These are phyloP conservation scores for Fusarium guadeloupense DNA, from an alignment of 2,329 filamentous ascomycete genomes.

Conservation along the genomic window DNA sequence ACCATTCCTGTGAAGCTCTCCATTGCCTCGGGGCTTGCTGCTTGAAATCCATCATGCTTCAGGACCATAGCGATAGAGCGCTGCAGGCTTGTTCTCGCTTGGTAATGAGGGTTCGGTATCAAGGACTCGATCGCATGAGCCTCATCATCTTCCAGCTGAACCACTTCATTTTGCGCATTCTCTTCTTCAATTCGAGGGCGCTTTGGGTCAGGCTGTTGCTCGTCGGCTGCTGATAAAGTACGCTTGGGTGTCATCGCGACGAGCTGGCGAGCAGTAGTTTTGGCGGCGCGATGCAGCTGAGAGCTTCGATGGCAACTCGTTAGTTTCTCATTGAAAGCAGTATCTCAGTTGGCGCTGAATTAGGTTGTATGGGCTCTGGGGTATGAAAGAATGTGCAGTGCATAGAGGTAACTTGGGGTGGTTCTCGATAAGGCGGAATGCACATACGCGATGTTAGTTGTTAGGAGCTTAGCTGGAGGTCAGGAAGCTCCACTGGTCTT, in stretches of 20 bases:
- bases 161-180: neutral
- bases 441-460: slow-evolving; percentile 1
- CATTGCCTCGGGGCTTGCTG: slow-evolving; percentile 64
- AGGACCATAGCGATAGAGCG: slow-evolving; percentile 66
- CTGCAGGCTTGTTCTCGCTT: slow-evolving; percentile 54
- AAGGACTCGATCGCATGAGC: slow-evolving; percentile 31
- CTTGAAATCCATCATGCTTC: slow-evolving; percentile 66
- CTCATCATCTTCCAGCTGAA: slow-evolving; percentile 25
- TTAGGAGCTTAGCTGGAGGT: no score
- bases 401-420: neutral
- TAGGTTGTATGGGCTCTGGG: neutral
- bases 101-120: slow-evolving; percentile 45
- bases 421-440: slow-evolving; percentile 1
- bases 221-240: slow-evolving; percentile 45
- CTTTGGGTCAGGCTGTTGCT: slow-evolving; percentile 44
- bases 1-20: slow-evolving; percentile 65
- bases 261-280: neutral
- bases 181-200: slow-evolving; percentile 41
- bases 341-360: neutral
- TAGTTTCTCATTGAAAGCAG: slow-evolving; percentile 9
- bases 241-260: slow-evolving; percentile 51
- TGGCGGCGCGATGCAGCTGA: neutral
- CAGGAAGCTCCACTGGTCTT: neutral
- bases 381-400: neutral
- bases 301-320: neutral